Percentiles rank a stretch among this genome's conserved stretches.
Evolutionary conservation across 2,329 filamentous ascomycete genomes (phyloP).

Genomic region (Aureobasidium sp.): DNA sequence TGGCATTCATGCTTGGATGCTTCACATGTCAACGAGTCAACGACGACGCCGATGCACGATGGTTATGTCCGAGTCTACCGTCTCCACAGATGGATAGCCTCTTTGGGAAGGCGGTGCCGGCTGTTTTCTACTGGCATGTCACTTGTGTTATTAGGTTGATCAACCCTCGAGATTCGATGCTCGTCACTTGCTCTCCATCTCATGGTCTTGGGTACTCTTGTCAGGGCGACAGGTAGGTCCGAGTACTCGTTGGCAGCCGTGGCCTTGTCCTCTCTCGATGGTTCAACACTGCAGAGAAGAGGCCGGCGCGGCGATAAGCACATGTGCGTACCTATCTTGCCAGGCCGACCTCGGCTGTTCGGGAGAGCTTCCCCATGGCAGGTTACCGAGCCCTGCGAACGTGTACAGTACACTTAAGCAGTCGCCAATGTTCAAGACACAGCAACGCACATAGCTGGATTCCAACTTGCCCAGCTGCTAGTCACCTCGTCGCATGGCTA

Average conservation of each 20-base stretch:
- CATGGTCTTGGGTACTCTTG: background rate
- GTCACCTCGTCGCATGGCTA: slow-evolving; percentile 17
- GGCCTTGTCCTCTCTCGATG: background rate
- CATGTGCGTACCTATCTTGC: background rate
- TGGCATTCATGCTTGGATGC: too few relatives aligned
- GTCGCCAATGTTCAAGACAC: background rate
- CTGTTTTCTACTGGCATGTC: background rate
- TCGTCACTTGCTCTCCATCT: background rate
- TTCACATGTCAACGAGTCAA: too few relatives aligned
- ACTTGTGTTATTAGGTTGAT: background rate
- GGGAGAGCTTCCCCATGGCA: background rate
- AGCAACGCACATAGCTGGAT: background rate
- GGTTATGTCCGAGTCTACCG: background rate
- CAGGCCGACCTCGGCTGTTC: slow-evolving; percentile 1
- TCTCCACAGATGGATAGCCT: background rate
- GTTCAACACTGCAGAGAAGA: background rate
- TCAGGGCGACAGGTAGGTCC: background rate
- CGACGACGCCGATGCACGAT: background rate
- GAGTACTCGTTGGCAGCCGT: background rate
- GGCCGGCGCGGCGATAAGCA: background rate
- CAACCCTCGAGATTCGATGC: background rate
- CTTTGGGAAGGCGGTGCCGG: background rate
- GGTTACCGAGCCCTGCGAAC: background rate
- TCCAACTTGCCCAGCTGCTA: background rate
- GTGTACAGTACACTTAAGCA: background rate